Conservation (phyloP, 176 grass and related monocot species). For the Oryza glumipatula region DNA sequence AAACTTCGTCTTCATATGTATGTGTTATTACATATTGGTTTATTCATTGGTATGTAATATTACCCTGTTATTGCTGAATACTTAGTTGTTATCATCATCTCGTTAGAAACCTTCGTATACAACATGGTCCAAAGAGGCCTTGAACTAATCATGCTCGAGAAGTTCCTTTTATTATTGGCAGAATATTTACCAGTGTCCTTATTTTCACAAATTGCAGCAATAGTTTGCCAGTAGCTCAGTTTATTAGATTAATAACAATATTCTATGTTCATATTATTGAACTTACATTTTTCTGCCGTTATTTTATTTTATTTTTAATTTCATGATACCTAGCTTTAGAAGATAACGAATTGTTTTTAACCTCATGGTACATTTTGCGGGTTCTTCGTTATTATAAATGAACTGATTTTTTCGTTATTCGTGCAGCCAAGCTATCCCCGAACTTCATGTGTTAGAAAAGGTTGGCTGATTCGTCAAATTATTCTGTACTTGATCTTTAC, state of each 20-base stretch:
- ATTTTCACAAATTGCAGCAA: not conserved
- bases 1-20: not conserved
- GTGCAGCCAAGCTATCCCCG: constrained; percentile 84
- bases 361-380: not conserved
- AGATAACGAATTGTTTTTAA: not conserved
- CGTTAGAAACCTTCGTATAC: not conserved
- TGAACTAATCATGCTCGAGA: not conserved
- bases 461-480: constrained; percentile 94
- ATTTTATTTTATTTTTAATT: not conserved
- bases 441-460: constrained; percentile 70
- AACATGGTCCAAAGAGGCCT: not conserved
- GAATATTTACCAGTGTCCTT: not conserved
- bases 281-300: not conserved
- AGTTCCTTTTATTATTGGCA: not conserved
- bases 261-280: not conserved
- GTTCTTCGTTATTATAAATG: constrained; percentile 22
- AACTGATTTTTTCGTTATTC: constrained; percentile 9
- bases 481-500: constrained; percentile 86
- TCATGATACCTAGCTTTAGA: not conserved
- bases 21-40: not conserved
- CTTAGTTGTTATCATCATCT: not conserved
- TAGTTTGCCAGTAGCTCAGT: not conserved
- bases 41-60: not conserved
- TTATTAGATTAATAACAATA: constrained; percentile 1
- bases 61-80: not conserved